Percentiles rank a stretch among this genome's conserved stretches.
These are phyloP conservation scores for Puya raimondii DNA, from an alignment of 176 grass and related monocot species.

Conservation along the genomic window DNA sequence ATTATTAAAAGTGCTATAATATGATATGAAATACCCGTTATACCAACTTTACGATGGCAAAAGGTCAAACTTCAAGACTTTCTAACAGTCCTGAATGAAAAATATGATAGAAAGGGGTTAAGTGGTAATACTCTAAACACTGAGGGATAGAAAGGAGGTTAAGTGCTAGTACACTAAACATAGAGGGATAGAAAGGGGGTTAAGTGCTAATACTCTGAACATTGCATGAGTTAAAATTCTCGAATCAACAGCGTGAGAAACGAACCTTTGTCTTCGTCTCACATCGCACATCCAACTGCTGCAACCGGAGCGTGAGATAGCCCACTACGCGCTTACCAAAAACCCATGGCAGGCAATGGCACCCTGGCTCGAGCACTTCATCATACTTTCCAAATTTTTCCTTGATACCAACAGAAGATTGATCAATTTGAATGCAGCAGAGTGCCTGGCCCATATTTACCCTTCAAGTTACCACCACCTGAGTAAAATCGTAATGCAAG, in stretches of 20 bases:
- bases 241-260: neutral
- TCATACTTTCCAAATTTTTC: conserved; percentile 17
- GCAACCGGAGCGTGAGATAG: conserved; percentile 9
- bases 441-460: conserved; percentile 8
- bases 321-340: conserved; percentile 2
- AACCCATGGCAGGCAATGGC: conserved; percentile 19
- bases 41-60: too few relatives aligned
- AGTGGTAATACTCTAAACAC: too few relatives aligned
- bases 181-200: too few relatives aligned
- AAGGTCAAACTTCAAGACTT: too few relatives aligned
- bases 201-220: too few relatives aligned
- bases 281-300: conserved; percentile 19
- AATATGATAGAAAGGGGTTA: too few relatives aligned
- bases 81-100: too few relatives aligned
- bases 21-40: too few relatives aligned
- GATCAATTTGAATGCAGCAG: conserved; percentile 10
- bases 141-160: too few relatives aligned
- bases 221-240: neutral
- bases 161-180: too few relatives aligned
- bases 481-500: neutral
- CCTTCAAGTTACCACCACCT: neutral
- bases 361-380: conserved; percentile 12
- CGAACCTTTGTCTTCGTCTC: conserved; percentile 34
- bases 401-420: conserved; percentile 21
- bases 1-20: too few relatives aligned